Evolutionary conservation across 2,329 filamentous ascomycete genomes (phyloP).

Genomic region (Colletotrichum sp.): DNA sequence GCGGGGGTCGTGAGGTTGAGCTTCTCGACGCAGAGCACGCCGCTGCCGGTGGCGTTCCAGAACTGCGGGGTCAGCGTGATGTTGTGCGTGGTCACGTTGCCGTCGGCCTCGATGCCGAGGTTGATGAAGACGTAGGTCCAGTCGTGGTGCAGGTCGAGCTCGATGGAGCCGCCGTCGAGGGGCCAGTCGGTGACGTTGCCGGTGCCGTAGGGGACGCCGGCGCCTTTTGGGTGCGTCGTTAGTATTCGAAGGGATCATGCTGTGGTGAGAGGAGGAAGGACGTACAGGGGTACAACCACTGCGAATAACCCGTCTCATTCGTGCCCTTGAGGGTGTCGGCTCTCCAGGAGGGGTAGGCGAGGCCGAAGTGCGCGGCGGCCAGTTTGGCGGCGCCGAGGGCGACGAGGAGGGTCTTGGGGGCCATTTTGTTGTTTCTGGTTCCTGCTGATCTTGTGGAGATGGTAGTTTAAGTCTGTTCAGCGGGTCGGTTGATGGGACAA

Average conservation of each 20-base stretch:
- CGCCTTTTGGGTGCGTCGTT: slow-evolving; percentile 40
- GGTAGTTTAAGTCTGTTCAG: neutral
- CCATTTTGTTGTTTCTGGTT: slow-evolving; percentile 29
- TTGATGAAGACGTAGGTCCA: slow-evolving; percentile 61
- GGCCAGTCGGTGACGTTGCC: slow-evolving; percentile 60
- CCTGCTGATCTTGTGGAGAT: neutral
- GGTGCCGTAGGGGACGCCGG: slow-evolving; percentile 47
- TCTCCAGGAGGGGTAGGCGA: slow-evolving; percentile 55
- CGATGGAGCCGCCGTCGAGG: slow-evolving; percentile 51
- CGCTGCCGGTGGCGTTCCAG: slow-evolving; percentile 64
- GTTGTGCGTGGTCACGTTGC: slow-evolving; percentile 68
- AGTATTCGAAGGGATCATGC: neutral
- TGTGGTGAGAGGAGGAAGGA: neutral
- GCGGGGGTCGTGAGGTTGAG: slow-evolving; percentile 60
- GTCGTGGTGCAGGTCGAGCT: slow-evolving; percentile 54
- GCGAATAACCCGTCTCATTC: slow-evolving; percentile 45
- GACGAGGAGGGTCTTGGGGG: slow-evolving; percentile 34
- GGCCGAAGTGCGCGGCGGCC: slow-evolving; percentile 52
- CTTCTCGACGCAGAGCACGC: slow-evolving; percentile 69
- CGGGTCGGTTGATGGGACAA: neutral
- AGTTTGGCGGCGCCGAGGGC: slow-evolving; percentile 39
- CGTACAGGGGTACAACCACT: slow-evolving; percentile 59
- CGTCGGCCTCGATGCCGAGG: slow-evolving; percentile 50
- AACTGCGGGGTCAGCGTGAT: slow-evolving; percentile 66
- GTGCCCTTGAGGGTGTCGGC: slow-evolving; percentile 47